These are phyloP conservation scores for Comarum palustre DNA, from an alignment of 306 rosid species.

Conservation along the genomic window DNA sequence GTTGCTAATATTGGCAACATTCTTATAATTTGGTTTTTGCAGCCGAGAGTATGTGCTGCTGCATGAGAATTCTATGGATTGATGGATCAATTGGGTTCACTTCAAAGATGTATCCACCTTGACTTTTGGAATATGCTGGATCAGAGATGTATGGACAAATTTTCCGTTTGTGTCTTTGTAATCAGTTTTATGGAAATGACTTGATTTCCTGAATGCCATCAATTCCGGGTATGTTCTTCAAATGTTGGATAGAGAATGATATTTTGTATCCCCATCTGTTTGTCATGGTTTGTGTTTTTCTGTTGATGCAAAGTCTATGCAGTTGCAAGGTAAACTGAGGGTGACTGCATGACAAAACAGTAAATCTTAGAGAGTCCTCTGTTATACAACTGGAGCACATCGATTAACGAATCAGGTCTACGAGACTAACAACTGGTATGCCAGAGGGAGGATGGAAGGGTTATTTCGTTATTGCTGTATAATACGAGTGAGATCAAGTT, in stretches of 20 bases:
- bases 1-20: neutral
- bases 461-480: neutral
- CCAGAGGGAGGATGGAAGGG: neutral
- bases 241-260: neutral
- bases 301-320: neutral
- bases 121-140: conserved; percentile 4
- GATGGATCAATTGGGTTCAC: conserved; percentile 13
- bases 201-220: neutral
- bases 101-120: neutral
- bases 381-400: too few species aligned
- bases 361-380: too few species aligned
- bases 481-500: neutral
- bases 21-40: conserved; percentile 31
- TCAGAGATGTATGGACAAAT: conserved; percentile 3
- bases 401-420: too few species aligned
- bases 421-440: too few species aligned
- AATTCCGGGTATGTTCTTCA: neutral
- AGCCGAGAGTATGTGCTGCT: conserved; percentile 95
- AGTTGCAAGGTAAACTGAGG: neutral
- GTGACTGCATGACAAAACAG: neutral
- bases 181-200: conserved; percentile 4
- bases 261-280: neutral
- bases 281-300: neutral
- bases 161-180: conserved; percentile 13
- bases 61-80: conserved; percentile 73